phyloP scores from a whole-genome alignment of 805 yeast species.

The Helenozyma baotianmanensis region DNA sequence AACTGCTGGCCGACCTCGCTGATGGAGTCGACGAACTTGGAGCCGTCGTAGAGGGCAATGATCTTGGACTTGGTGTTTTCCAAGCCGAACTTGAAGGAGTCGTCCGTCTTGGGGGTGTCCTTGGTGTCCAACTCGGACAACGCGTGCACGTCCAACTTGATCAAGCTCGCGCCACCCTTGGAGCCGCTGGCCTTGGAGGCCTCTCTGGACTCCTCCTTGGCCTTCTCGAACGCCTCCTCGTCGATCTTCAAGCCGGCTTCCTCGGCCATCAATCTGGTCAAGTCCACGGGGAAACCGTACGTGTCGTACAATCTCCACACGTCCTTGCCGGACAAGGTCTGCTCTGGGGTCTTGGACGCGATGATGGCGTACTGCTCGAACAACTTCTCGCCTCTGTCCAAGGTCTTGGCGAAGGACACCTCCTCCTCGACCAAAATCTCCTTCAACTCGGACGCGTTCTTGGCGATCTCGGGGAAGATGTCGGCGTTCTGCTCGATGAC shows the following conservation, averaged over 20 bases:
- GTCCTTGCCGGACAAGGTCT: conserved; percentile 82
- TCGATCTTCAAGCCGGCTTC: conserved; percentile 92
- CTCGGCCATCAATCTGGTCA: conserved; percentile 97
- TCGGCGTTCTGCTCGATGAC: conserved; percentile 82
- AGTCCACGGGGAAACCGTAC: conserved; percentile 98
- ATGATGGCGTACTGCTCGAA: conserved; percentile 88
- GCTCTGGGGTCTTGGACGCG: conserved; percentile 71
- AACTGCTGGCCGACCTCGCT: conserved; percentile 42
- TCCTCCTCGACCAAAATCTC: conserved; percentile 97
- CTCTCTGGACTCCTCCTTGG: conserved; percentile 83
- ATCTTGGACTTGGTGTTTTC: conserved; percentile 68
- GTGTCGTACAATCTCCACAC: conserved; percentile 99
- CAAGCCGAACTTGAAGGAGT: conserved; percentile 67
- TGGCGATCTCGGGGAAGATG: conserved; percentile 86
- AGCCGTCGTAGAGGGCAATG: conserved; percentile 67
- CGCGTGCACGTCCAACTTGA: conserved; percentile 90
- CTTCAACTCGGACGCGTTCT: conserved; percentile 66
- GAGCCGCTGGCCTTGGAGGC: conserved; percentile 89
- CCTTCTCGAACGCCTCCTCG: conserved; percentile 87
- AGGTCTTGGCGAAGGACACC: conserved; percentile 87
- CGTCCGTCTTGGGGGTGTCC: conserved; percentile 73
- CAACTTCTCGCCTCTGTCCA: conserved; percentile 96
- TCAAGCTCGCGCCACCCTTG: conserved; percentile 47
- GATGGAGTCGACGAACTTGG: conserved; percentile 50
- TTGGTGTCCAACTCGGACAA: conserved; percentile 64